Percentiles rank a stretch among this genome's conserved stretches.
Evolutionary conservation across 805 yeast species (phyloP).

Genomic region (Groenewaldozyma salmanticensis): DNA sequence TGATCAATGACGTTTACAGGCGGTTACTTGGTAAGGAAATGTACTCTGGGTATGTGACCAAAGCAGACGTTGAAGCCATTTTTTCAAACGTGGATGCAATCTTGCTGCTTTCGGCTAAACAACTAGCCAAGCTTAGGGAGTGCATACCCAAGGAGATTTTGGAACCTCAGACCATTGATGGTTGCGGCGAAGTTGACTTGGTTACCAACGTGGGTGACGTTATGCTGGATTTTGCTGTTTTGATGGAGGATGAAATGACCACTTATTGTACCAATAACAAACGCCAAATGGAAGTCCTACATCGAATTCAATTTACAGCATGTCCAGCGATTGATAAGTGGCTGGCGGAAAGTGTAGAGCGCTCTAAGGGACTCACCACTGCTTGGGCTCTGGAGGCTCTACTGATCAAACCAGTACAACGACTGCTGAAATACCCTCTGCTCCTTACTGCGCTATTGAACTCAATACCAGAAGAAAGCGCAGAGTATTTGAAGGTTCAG

Average conservation of each 20-base stretch:
- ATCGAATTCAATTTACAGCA: conserved; percentile 16
- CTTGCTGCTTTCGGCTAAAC: conserved; percentile 22
- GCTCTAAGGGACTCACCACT: conserved; percentile 23
- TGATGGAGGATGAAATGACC: conserved; percentile 27
- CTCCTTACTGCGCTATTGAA: conserved; percentile 26
- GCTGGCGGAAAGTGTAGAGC: conserved; percentile 25
- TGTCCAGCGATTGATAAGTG: conserved; percentile 24
- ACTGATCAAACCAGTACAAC: conserved; percentile 36
- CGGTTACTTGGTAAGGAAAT: conserved; percentile 18
- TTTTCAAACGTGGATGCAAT: conserved; percentile 28
- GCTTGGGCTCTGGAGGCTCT: conserved; percentile 35
- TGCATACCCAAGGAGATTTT: conserved; percentile 23
- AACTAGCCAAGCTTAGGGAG: conserved; percentile 22
- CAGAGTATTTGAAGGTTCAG: conserved; percentile 33
- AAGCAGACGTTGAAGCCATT: conserved; percentile 19
- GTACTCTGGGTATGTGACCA: conserved; percentile 19
- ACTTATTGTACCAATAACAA: conserved; percentile 25
- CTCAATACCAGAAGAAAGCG: conserved; percentile 29
- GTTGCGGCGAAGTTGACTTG: conserved; percentile 14
- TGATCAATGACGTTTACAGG: conserved; percentile 25
- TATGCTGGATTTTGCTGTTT: conserved; percentile 20
- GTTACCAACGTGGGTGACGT: conserved; percentile 26
- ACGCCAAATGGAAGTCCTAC: conserved; percentile 22
- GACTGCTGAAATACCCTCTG: conserved; percentile 35
- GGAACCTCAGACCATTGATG: conserved; percentile 13